Evolutionary conservation across 2,329 filamentous ascomycete genomes (phyloP), one percentile per base, ranked within the genome.

Genomic region (Hypomyces perniciosus): DNA sequence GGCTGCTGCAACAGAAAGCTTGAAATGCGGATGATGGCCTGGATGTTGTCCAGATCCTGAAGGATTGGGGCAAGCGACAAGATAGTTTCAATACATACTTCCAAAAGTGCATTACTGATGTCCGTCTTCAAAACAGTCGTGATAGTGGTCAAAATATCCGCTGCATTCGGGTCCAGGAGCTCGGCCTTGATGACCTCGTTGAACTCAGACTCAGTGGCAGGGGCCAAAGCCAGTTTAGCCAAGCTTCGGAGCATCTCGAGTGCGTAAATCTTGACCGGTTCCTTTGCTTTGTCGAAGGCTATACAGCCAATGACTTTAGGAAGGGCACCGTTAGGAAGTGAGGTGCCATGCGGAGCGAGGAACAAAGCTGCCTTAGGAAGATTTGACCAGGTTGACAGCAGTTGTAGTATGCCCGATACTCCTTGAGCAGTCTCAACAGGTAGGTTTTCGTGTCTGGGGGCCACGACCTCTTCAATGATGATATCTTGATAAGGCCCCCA

Each of bases 391-490:
- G 86, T 87, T 4, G 82, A 83, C 56, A 99, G 83, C 5, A 99
- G 74, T 55, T 85, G 84, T 54, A 96, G 78, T 38, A 90, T 79
- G 12, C 85, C 88, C 3, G 93, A 97, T 6, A 96, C 76, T 10
- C 90, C 89, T 64, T 99, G 91, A 0, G 90, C 87, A 40, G 89
- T 96, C 70, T 99, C 93, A 5, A 80, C 75, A 0, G 90, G 82
- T 48, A 99, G 80, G 51, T 87, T 88, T 2, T 85, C 79, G 13
- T 97, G 73, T 57, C 90, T 80, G 13, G 89, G 89, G 46, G 81
- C 82, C 42, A 99, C 77, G 28, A 95, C 72, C 62, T 96, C 85
- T 29, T 79, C 72, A 48, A 93, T 81, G 46, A 97, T 84, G 1
- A 79, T 68, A 7, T 80, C 75, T 35, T 88, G 78, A 64, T 91